Evolutionary conservation across 148 eudicot species (phyloP).

Genomic region (Cornus controversa): DNA sequence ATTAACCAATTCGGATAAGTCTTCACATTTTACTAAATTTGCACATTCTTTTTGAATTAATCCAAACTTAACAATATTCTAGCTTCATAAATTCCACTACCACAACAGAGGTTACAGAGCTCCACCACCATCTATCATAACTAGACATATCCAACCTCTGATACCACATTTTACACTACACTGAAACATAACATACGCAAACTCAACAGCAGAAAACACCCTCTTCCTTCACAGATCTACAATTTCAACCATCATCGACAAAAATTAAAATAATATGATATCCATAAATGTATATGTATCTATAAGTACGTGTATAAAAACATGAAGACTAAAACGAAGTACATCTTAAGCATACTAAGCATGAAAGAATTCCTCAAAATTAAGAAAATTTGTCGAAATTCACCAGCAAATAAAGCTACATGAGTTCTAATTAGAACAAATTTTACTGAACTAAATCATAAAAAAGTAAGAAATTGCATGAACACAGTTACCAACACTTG

Average conservation of each 20-base stretch:
- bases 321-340: not conserved
- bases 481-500: not conserved
- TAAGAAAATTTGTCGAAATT: not conserved
- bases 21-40: not conserved
- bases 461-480: not conserved
- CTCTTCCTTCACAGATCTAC: not conserved
- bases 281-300: not conserved
- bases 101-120: not conserved
- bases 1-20: not conserved
- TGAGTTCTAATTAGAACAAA: not conserved
- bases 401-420: conserved; percentile 2
- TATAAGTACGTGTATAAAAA: no score
- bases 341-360: not conserved
- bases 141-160: conserved; percentile 1
- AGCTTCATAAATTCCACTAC: not conserved
- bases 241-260: not conserved
- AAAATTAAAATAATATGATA: not conserved
- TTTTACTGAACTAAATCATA: conserved; percentile 7
- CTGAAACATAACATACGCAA: not conserved
- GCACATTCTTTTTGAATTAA: not conserved
- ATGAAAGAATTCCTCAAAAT: not conserved
- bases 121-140: not conserved
- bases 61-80: not conserved
- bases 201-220: not conserved
- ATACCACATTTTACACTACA: not conserved